Percentiles rank a stretch among this genome's conserved stretches.
Evolutionary conservation across 495 filamentous ascomycete genomes (phyloP).

Genomic region (Podospora australis): DNA sequence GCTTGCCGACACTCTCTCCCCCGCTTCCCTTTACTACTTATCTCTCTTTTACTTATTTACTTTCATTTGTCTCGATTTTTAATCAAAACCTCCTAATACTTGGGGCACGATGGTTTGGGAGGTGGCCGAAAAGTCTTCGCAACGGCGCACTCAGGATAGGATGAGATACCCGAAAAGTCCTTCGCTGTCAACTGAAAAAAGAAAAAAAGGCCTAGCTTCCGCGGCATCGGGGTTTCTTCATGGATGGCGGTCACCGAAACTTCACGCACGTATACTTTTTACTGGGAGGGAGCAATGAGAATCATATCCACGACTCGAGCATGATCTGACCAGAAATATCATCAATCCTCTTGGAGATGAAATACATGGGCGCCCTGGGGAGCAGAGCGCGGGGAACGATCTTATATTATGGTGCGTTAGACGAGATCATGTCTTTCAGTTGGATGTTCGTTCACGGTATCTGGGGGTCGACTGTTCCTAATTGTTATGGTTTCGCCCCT

Average conservation of each 20-base stretch:
- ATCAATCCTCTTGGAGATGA: constrained; percentile 8
- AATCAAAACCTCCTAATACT: constrained; percentile 44
- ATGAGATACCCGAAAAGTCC: constrained; percentile 15
- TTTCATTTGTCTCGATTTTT: constrained; percentile 41
- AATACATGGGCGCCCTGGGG: constrained; percentile 2
- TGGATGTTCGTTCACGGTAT: neutral
- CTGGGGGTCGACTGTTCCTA: too few relatives aligned
- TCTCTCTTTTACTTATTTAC: constrained; percentile 28
- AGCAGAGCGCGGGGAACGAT: neutral
- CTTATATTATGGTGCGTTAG: neutral
- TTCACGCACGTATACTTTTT: constrained; percentile 8
- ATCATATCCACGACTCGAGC: constrained; percentile 10
- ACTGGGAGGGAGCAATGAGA: constrained; percentile 2
- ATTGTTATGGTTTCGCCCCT: too few relatives aligned
- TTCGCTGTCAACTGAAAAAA: constrained; percentile 6
- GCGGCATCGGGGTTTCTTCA: constrained; percentile 22
- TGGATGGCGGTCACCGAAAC: constrained; percentile 22
- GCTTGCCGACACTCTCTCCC: constrained; percentile 36
- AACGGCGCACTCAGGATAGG: constrained; percentile 9
- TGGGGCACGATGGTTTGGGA: constrained; percentile 24
- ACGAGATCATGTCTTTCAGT: constrained; percentile 1
- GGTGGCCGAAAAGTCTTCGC: constrained; percentile 20
- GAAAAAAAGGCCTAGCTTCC: constrained; percentile 15
- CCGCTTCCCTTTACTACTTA: too few relatives aligned
- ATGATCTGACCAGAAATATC: constrained; percentile 15